Percentiles rank a stretch among this genome's conserved stretches.
These are phyloP conservation scores for Rhodotorula sp. DNA, from an alignment of 1,284 basidiomycete genomes.

Conservation along the genomic window DNA sequence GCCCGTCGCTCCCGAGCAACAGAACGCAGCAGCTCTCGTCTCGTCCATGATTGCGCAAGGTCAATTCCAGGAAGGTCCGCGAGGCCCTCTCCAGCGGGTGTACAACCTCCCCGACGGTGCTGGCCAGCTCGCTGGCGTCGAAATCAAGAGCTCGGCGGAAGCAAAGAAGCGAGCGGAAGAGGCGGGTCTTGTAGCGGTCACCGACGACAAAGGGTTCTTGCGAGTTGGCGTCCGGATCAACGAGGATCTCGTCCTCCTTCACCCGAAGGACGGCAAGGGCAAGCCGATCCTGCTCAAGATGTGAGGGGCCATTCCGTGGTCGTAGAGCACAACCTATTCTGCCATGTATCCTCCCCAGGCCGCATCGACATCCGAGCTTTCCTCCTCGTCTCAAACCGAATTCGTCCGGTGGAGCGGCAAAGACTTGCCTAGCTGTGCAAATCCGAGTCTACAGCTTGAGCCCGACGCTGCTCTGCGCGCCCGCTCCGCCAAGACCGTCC, in stretches of 20 bases:
- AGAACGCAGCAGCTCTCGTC: background rate
- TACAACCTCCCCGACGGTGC: conserved; percentile 6
- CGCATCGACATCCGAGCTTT: no score
- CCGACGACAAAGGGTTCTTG: conserved; percentile 11
- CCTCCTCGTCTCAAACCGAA: no score
- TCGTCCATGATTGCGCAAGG: conserved; percentile 4
- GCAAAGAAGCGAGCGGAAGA: background rate
- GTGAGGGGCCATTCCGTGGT: background rate
- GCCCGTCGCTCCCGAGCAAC: background rate
- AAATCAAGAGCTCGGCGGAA: background rate
- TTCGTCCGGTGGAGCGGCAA: no score
- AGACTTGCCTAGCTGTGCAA: background rate
- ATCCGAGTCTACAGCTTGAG: conserved; percentile 32
- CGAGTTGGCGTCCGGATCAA: conserved; percentile 2
- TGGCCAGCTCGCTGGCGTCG: conserved; percentile 5
- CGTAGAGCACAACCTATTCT: background rate
- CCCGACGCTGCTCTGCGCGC: conserved; percentile 18
- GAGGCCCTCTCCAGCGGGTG: background rate
- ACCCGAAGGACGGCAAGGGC: conserved; percentile 7
- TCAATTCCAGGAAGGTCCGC: conserved; percentile 1
- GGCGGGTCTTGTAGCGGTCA: conserved; percentile 8
- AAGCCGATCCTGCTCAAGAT: conserved; percentile 10
- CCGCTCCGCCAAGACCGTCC: conserved; percentile 13
- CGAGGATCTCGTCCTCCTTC: conserved; percentile 6
- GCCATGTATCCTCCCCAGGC: background rate